A percentile compares a stretch with the other conserved stretches of the same genome.
These are phyloP conservation scores for Ophiostoma sp. DNA, from an alignment of 2,329 filamentous ascomycete species.

Conservation along the genomic window DNA sequence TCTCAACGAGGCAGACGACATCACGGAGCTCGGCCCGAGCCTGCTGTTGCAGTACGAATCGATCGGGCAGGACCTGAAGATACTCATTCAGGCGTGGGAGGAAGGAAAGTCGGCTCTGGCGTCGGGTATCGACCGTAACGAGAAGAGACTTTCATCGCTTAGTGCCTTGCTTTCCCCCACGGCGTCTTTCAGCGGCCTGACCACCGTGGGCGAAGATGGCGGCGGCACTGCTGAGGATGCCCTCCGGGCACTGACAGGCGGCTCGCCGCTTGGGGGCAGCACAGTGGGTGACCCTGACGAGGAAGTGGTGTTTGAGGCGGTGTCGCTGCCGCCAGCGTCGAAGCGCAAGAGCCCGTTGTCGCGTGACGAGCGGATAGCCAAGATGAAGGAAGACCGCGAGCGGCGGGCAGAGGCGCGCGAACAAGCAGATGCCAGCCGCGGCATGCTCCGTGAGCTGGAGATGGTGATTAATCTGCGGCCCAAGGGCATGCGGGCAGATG, in stretches of 20 bases:
- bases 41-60: slow-evolving; percentile 90
- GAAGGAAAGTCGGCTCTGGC: slow-evolving; percentile 78
- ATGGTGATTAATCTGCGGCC: slow-evolving; percentile 64
- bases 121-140: slow-evolving; percentile 74
- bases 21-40: slow-evolving; percentile 69
- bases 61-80: slow-evolving; percentile 79
- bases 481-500: slow-evolving; percentile 17
- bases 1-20: slow-evolving; percentile 66
- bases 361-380: slow-evolving; percentile 79
- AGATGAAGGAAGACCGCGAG: slow-evolving; percentile 81
- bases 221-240: slow-evolving; percentile 49
- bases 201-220: slow-evolving; percentile 50
- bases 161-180: slow-evolving; percentile 55
- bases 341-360: slow-evolving; percentile 66
- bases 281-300: slow-evolving; percentile 52
- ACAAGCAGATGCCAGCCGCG: slow-evolving; percentile 72
- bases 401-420: slow-evolving; percentile 66
- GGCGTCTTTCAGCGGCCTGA: slow-evolving; percentile 62
- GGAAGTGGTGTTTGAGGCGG: slow-evolving; percentile 84
- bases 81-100: slow-evolving; percentile 79
- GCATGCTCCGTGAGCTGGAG: slow-evolving; percentile 89
- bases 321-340: slow-evolving; percentile 59
- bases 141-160: slow-evolving; percentile 62
- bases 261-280: slow-evolving; percentile 43
- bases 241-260: slow-evolving; percentile 65